A percentile compares a stretch with the other conserved stretches of the same genome.
Evolutionary conservation across 176 grass and related monocot species (phyloP).

Genomic region (Canna indica): DNA sequence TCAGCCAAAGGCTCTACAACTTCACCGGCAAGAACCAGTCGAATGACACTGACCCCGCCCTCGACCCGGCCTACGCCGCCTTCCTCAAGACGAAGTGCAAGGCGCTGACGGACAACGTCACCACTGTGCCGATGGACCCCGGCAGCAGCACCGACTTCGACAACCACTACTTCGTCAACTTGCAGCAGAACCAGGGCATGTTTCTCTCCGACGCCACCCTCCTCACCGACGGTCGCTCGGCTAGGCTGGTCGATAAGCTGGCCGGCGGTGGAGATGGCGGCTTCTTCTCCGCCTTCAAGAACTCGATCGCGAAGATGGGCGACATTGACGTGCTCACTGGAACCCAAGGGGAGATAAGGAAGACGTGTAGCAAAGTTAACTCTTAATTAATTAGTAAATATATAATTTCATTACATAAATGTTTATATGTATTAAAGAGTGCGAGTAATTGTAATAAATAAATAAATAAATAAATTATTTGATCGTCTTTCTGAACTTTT

Average conservation of each 20-base stretch:
- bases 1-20: conserved; percentile 35
- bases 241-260: conserved; percentile 16
- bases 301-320: conserved; percentile 45
- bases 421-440: no score
- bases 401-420: no score
- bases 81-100: conserved; percentile 29
- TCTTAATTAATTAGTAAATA: no score
- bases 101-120: conserved; percentile 8
- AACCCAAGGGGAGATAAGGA: conserved; percentile 28
- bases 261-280: conserved; percentile 9
- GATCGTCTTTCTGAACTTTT: no score
- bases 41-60: conserved; percentile 34
- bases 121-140: conserved; percentile 39
- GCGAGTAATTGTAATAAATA: no score
- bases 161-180: conserved; percentile 32
- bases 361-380: conserved; percentile 33
- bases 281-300: conserved; percentile 30
- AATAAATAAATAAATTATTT: no score
- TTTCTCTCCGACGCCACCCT: conserved; percentile 43
- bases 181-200: conserved; percentile 22
- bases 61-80: conserved; percentile 35
- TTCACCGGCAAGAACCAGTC: conserved; percentile 25
- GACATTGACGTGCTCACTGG: conserved; percentile 43
- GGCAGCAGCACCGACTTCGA: conserved; percentile 27
- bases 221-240: conserved; percentile 23